phyloP scores from a whole-genome alignment of 2,329 filamentous ascomycete species.

The Talaromyces sp. region DNA sequence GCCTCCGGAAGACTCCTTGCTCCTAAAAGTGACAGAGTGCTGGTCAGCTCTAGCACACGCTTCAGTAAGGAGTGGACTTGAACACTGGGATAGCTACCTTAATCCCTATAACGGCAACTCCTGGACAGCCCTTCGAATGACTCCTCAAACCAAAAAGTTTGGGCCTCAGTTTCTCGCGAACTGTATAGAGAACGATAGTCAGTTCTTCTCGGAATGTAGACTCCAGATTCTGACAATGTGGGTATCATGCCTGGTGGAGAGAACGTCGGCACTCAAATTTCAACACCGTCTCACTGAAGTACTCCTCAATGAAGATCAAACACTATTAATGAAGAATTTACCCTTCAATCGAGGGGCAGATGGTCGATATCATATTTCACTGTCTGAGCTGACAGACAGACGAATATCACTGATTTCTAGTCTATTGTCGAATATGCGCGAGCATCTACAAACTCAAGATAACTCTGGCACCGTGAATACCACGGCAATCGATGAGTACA shows the following conservation, averaged over 20 bases:
- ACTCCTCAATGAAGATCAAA: slow-evolving; percentile 48
- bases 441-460: slow-evolving; percentile 41
- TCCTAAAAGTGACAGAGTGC: slow-evolving; percentile 51
- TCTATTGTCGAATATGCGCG: slow-evolving; percentile 58
- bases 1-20: slow-evolving; percentile 52
- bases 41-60: slow-evolving; percentile 52
- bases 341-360: slow-evolving; percentile 49
- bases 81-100: slow-evolving; percentile 56
- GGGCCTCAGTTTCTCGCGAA: slow-evolving; percentile 45
- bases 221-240: slow-evolving; percentile 52
- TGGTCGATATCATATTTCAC: slow-evolving; percentile 46
- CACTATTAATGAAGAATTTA: slow-evolving; percentile 54
- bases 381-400: slow-evolving; percentile 52
- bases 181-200: slow-evolving; percentile 42
- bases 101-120: slow-evolving; percentile 52
- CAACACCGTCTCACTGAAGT: slow-evolving; percentile 57
- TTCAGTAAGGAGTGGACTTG: slow-evolving; percentile 45
- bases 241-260: slow-evolving; percentile 55
- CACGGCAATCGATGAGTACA: slow-evolving; percentile 43
- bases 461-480: slow-evolving; percentile 33
- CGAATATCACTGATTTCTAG: slow-evolving; percentile 55
- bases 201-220: slow-evolving; percentile 45
- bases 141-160: slow-evolving; percentile 47
- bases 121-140: slow-evolving; percentile 46
- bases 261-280: slow-evolving; percentile 59